Conservation (phyloP, 2,329 filamentous ascomycete genomes). For the Sporothrix protearum region DNA sequence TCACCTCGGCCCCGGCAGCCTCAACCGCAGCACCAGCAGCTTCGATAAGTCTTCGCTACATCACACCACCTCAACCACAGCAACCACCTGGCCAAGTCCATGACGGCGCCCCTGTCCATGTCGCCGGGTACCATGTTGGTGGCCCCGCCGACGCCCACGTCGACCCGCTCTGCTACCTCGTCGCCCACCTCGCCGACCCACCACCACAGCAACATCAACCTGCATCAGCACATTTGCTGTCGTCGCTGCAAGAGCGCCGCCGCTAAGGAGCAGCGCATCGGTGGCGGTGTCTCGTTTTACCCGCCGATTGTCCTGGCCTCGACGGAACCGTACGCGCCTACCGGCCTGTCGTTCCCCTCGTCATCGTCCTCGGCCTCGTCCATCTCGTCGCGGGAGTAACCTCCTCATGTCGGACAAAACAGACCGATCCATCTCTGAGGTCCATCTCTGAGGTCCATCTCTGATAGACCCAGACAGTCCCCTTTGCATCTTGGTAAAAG, state of each 20-base stretch:
- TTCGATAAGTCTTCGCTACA: conserved; percentile 16
- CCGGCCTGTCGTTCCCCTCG: conserved; percentile 24
- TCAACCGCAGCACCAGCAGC: conserved; percentile 21
- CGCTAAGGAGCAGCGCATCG: conserved; percentile 1
- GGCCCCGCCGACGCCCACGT: not conserved
- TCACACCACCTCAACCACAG: not conserved
- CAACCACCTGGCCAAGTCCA: conserved; percentile 10
- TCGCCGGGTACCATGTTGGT: not conserved
- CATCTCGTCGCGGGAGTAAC: conserved; percentile 22
- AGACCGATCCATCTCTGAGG: not conserved
- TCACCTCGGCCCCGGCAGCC: conserved; percentile 10
- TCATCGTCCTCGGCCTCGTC: conserved; percentile 25
- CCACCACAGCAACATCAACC: not conserved
- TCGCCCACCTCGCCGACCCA: not conserved
- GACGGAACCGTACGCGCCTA: conserved; percentile 24
- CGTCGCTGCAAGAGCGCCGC: conserved; percentile 17
- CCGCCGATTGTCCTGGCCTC: conserved; percentile 24
- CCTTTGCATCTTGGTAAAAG: not conserved
- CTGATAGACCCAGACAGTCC: not conserved
- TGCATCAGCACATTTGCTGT: conserved; percentile 9
- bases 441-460: too few species aligned
- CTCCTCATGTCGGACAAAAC: not conserved
- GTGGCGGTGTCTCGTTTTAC: conserved; percentile 22
- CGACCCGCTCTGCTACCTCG: not conserved
- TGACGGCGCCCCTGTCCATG: conserved; percentile 15